These are phyloP conservation scores for Cyclotella cryptica DNA, from an alignment of 108 stramenopile species.

Conservation along the genomic window DNA sequence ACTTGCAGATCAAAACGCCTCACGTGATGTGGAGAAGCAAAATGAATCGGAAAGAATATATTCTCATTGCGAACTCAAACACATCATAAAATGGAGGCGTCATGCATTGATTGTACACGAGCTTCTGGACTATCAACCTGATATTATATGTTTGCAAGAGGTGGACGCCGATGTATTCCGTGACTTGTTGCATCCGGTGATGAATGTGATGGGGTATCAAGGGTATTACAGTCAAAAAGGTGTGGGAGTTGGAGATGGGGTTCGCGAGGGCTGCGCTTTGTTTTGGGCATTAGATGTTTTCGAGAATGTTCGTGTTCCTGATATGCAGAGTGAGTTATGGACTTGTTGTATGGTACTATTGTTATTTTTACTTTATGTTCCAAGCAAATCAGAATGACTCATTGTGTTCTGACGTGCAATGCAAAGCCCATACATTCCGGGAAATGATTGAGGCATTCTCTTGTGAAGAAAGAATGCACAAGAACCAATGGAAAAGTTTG, in stretches of 20 bases:
- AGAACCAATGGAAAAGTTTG: conserved; percentile 54
- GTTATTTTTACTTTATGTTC: not conserved
- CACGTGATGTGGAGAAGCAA: conserved; percentile 29
- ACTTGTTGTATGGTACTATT: not conserved
- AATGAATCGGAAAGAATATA: conserved; percentile 45
- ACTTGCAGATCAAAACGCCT: conserved; percentile 76
- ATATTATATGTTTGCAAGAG: conserved; percentile 82
- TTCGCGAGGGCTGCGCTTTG: conserved; percentile 67
- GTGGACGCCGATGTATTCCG: conserved; percentile 64
- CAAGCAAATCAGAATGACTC: not conserved
- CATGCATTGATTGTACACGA: conserved; percentile 77
- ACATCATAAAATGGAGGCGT: conserved; percentile 57
- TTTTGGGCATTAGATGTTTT: conserved; percentile 70
- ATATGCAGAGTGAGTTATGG: conserved; percentile 34
- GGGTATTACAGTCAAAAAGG: conserved; percentile 64
- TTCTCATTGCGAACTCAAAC: conserved; percentile 54
- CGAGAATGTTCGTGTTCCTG: conserved; percentile 42
- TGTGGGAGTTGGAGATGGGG: conserved; percentile 23
- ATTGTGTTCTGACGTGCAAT: not conserved
- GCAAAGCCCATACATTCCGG: conserved; percentile 34
- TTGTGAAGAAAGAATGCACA: conserved; percentile 32
- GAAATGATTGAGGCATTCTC: conserved; percentile 53
- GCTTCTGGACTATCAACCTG: conserved; percentile 68
- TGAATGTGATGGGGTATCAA: conserved; percentile 53
- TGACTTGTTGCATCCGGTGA: conserved; percentile 36